phyloP scores from a whole-genome alignment of 2,329 filamentous ascomycete species.

The Phaeosphaeria sp. region DNA sequence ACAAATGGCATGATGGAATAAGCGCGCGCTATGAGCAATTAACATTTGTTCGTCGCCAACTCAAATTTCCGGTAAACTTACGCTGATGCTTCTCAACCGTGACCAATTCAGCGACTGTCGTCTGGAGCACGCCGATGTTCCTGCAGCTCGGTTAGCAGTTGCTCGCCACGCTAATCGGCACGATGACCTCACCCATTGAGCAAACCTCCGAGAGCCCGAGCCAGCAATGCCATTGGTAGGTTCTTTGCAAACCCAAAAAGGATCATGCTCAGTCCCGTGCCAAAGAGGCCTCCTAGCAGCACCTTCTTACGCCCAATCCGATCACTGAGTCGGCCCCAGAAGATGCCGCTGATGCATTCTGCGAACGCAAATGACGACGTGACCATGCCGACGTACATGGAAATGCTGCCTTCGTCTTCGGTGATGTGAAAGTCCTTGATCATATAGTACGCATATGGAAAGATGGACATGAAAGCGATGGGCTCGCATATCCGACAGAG shows the following conservation, averaged over 20 bases:
- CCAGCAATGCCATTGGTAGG: conserved; percentile 81
- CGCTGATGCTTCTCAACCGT: conserved; percentile 93
- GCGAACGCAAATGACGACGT: conserved; percentile 96
- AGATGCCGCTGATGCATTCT: conserved; percentile 88
- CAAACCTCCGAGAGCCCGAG: conserved; percentile 85
- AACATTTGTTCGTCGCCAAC: conserved; percentile 21
- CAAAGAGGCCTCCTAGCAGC: conserved; percentile 84
- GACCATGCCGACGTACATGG: conserved; percentile 93
- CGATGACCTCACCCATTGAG: conserved; percentile 78
- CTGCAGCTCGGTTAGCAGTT: conserved; percentile 55
- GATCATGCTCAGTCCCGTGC: conserved; percentile 91
- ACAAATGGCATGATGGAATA: conserved; percentile 98
- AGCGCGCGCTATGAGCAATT: conserved; percentile 70
- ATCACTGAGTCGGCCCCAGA: conserved; percentile 95
- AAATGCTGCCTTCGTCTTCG: conserved; percentile 78
- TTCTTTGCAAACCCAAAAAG: conserved; percentile 89
- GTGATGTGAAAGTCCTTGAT: conserved; percentile 89
- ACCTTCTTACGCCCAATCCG: conserved; percentile 91
- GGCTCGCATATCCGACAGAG: conserved; percentile 97
- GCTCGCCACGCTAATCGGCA: conserved; percentile 27
- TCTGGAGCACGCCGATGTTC: conserved; percentile 94
- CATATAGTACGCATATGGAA: conserved; percentile 99
- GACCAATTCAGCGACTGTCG: conserved; percentile 91
- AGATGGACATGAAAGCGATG: conserved; percentile 99
- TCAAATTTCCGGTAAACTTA: conserved; percentile 53